Conservation (phyloP, 2,329 filamentous ascomycete genomes). For the Berkeleyomyces basicola region DNA sequence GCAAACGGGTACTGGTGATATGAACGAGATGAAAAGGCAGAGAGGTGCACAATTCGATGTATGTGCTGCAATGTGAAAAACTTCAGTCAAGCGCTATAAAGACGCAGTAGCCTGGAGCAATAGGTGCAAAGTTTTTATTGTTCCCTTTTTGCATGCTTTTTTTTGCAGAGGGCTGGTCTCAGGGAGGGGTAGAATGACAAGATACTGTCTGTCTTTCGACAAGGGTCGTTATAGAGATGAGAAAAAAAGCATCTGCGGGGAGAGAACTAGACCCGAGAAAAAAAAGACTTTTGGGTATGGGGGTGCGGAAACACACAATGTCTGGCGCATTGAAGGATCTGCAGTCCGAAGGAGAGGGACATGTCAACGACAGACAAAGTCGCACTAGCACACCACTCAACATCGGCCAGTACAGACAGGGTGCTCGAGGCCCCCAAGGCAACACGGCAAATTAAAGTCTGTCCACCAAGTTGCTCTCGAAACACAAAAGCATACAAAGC, state of each 20-base stretch:
- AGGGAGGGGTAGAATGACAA: background rate
- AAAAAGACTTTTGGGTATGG: background rate
- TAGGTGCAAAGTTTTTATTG: background rate
- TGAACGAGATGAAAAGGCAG: background rate
- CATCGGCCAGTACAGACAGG: background rate
- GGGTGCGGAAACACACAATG: background rate
- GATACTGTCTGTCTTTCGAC: background rate
- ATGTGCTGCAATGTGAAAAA: background rate
- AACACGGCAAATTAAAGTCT: background rate
- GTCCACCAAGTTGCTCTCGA: no score
- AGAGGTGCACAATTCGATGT: background rate
- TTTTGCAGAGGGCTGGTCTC: background rate
- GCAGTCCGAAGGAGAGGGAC: background rate
- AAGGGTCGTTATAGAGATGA: background rate
- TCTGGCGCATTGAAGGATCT: background rate
- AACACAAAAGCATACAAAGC: no score
- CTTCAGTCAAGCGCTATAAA: background rate
- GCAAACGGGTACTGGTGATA: background rate
- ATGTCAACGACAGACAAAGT: background rate
- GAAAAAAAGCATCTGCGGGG: background rate
- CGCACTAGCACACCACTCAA: background rate
- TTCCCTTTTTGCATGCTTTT: background rate
- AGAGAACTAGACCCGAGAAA: background rate
- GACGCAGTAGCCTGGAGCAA: background rate
- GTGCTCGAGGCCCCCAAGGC: background rate